Percentiles rank a stretch among this genome's conserved stretches.
Conservation (phyloP, 2,329 filamentous ascomycete genomes). For the Zalaria obscura region DNA sequence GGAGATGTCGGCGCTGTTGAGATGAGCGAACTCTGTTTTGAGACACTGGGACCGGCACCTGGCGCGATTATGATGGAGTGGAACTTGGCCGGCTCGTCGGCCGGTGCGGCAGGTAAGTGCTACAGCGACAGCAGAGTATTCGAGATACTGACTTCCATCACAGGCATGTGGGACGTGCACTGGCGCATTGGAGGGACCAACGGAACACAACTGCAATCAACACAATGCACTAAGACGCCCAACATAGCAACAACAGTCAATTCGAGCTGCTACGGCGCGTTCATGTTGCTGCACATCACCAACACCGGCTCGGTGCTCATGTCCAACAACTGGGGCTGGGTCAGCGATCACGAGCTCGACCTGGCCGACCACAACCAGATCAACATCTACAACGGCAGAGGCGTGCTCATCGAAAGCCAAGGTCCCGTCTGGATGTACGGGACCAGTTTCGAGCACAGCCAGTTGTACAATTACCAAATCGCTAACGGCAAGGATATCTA, state of each 20-base stretch:
- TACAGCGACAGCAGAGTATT: neutral
- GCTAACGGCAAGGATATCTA: conserved; percentile 64
- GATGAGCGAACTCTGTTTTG: conserved; percentile 58
- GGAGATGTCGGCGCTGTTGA: conserved; percentile 54
- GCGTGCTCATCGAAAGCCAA: conserved; percentile 53
- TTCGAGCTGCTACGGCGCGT: conserved; percentile 56
- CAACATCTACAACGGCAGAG: conserved; percentile 75
- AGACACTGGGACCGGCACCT: conserved; percentile 49
- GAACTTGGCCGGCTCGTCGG: conserved; percentile 42
- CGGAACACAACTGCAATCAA: conserved; percentile 52
- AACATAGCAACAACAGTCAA: conserved; percentile 36
- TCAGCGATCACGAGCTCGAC: conserved; percentile 83
- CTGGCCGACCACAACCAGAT: conserved; percentile 56
- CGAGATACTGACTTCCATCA: conserved; percentile 2
- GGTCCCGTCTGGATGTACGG: conserved; percentile 43
- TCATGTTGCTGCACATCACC: conserved; percentile 37
- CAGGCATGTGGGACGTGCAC: conserved; percentile 45
- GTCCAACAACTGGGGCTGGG: conserved; percentile 89
- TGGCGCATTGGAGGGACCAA: conserved; percentile 37
- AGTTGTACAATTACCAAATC: conserved; percentile 70
- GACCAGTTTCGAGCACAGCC: conserved; percentile 48
- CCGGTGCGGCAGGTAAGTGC: conserved; percentile 24
- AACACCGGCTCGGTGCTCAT: conserved; percentile 52
- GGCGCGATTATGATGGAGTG: conserved; percentile 61
- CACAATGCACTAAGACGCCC: conserved; percentile 65